phyloP scores from a whole-genome alignment of 2,329 filamentous ascomycete genomes.

The Fusarium sp. region DNA sequence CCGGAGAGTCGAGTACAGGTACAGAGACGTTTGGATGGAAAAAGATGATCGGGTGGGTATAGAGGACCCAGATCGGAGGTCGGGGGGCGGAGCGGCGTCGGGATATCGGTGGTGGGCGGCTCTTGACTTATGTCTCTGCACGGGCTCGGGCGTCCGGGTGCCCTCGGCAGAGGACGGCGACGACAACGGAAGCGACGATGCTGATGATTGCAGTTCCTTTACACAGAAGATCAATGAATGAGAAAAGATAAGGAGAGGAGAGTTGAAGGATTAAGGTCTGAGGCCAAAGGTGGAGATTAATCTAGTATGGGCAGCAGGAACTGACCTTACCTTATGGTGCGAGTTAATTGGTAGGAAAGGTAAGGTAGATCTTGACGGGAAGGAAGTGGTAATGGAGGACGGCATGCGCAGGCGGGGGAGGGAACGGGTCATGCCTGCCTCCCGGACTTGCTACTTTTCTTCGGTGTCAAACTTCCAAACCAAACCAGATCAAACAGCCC shows the following conservation, averaged over 20 bases:
- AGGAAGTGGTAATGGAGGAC: neutral
- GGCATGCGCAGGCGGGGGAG: constrained; percentile 14
- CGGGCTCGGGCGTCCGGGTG: constrained; percentile 45
- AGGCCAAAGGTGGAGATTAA: constrained; percentile 28
- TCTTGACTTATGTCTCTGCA: constrained; percentile 36
- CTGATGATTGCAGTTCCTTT: constrained; percentile 1
- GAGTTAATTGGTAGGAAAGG: constrained; percentile 13
- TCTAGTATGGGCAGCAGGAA: neutral
- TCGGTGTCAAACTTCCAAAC: constrained; percentile 14
- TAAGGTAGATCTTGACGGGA: constrained; percentile 8
- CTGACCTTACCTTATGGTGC: constrained; percentile 12
- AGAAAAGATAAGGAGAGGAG: constrained; percentile 8
- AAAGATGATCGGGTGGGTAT: constrained; percentile 23
- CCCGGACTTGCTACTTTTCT: constrained; percentile 6
- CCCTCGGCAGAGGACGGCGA: constrained; percentile 41
- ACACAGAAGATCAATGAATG: constrained; percentile 6
- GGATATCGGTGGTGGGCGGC: constrained; percentile 35
- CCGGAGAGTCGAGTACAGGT: constrained; percentile 26
- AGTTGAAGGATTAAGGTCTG: constrained; percentile 30
- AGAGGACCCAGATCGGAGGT: constrained; percentile 31
- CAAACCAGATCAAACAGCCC: neutral
- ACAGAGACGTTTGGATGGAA: constrained; percentile 9
- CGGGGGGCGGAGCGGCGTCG: constrained; percentile 36
- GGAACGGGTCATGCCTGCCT: constrained; percentile 35
- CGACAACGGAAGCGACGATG: constrained; percentile 24